A percentile compares a stretch with the other conserved stretches of the same genome.
phyloP scores from a whole-genome alignment of 768 basidiomycete species.

The Boletus bicolor region DNA sequence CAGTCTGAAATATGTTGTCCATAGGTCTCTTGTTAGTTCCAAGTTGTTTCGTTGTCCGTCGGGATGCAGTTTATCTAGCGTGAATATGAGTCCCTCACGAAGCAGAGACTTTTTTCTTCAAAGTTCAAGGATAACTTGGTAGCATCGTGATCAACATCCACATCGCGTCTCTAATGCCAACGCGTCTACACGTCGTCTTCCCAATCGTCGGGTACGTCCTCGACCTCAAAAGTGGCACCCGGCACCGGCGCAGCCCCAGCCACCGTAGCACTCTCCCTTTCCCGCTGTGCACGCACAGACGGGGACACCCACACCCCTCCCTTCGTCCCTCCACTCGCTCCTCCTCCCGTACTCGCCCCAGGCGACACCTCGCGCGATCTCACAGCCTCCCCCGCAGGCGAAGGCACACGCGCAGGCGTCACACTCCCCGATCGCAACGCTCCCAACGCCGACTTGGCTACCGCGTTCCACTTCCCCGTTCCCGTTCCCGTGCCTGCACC shows the following conservation, averaged over 20 bases:
- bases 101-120: too few species aligned
- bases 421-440: neutral
- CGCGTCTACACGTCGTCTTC: slow-evolving; percentile 44
- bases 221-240: neutral
- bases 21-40: too few species aligned
- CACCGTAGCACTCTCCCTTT: neutral
- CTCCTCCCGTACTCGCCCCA: slow-evolving; percentile 1
- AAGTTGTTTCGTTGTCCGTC: too few species aligned
- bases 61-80: too few species aligned
- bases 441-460: slow-evolving; percentile 16
- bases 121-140: too few species aligned
- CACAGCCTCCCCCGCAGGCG: slow-evolving; percentile 10
- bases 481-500: neutral
- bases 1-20: too few species aligned
- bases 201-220: slow-evolving; percentile 51
- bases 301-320: slow-evolving; percentile 22
- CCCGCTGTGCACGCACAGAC: slow-evolving; percentile 17
- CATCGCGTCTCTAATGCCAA: neutral
- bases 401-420: slow-evolving; percentile 18
- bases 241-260: neutral
- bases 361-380: slow-evolving; percentile 10
- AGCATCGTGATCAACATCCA: too few species aligned
- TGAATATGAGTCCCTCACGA: too few species aligned
- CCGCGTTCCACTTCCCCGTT: slow-evolving; percentile 14
- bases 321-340: neutral